A percentile compares a stretch with the other conserved stretches of the same genome.
These are phyloP conservation scores for Ceratobasidium sp. DNA, from an alignment of 1,284 basidiomycete genomes.

Conservation along the genomic window DNA sequence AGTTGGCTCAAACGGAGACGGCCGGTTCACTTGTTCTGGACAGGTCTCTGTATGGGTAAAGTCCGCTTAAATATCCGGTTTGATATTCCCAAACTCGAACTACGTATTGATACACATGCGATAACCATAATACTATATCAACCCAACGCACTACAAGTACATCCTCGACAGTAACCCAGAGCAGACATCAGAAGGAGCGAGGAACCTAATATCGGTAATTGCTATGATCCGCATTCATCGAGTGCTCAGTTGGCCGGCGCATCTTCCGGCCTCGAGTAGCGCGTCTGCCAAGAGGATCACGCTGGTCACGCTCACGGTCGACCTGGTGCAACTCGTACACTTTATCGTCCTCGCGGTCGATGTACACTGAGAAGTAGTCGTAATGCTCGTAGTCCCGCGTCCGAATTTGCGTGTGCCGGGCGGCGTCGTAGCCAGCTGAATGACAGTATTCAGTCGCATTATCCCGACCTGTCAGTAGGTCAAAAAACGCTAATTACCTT, in stretches of 20 bases:
- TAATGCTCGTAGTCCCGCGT: slow-evolving; percentile 38
- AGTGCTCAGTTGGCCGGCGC: slow-evolving; percentile 21
- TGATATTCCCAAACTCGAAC: slow-evolving; percentile 12
- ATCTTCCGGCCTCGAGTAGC: not conserved
- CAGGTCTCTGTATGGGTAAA: slow-evolving; percentile 38
- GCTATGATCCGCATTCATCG: slow-evolving; percentile 23
- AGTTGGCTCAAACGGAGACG: slow-evolving; percentile 30
- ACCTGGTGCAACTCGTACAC: slow-evolving; percentile 46
- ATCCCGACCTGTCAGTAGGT: not conserved
- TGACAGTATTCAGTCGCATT: slow-evolving; percentile 11
- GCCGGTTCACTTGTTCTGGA: slow-evolving; percentile 45
- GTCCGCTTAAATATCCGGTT: slow-evolving; percentile 15
- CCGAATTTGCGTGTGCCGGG: slow-evolving; percentile 43
- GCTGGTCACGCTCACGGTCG: not conserved
- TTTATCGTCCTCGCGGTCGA: slow-evolving; percentile 42
- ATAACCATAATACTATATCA: slow-evolving; percentile 22
- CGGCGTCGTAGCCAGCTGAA: slow-evolving; percentile 44
- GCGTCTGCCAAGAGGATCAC: not conserved
- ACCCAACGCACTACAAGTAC: slow-evolving; percentile 17
- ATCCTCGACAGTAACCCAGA: not conserved
- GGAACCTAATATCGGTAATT: slow-evolving; percentile 32
- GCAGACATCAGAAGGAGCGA: not conserved
- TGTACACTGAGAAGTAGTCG: slow-evolving; percentile 34
- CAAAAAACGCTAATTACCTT: slow-evolving; percentile 13
- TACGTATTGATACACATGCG: slow-evolving; percentile 25